Base-by-base conservation (phyloP, 139 green algal species). In the Tetraselmis chui region DNA sequence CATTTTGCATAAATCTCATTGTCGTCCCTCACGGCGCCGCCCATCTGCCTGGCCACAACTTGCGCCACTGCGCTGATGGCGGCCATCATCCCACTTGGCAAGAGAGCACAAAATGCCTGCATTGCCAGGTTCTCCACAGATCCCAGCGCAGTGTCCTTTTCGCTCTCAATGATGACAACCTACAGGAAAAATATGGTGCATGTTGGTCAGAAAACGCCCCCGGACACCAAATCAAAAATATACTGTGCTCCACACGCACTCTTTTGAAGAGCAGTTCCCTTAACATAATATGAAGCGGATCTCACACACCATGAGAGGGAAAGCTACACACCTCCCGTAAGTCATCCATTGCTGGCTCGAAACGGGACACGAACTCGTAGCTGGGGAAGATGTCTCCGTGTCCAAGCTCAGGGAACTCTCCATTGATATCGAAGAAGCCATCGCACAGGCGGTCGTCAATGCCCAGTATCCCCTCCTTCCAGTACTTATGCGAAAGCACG, bases 351-450 rank as follows among this genome's bases (percentile, higher is more conserved):
- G 79, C 77, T 1, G 30, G 26, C 29, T 31, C 30, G 11, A 91
- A 32, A 25, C 81, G 31, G 2, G 76, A 27, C 31, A 94, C 84
- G 11, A 76, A 80, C 1, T 59, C 84, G 59, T 93, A 77, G 0
- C 81, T 82, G 1, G 90, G 89, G 27, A 93, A 92, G 1, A 59
- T 59, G 1, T 75, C 84, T 25, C 76, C 76, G 0, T 83, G 28
- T 32, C 80, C 59, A 0, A 88, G 59, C 82, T 91, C 88, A 5
- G 81, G 83, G 32, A 90, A 94, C 1, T 87, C 82, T 2, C 90
- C 88, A 23, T 82, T 29, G 45, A 89, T 75, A 23, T 92, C 90
- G 30, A 89, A 93, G 59, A 94, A 89, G 26, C 90, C 88, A 30
- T 93, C 88, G 0, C 29, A 80, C 0, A 92, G 30, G 0, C 30